A percentile compares a stretch with the other conserved stretches of the same genome.
These are phyloP conservation scores for Saccharomycopsis amapae DNA, from an alignment of 805 yeast species.

Conservation along the genomic window DNA sequence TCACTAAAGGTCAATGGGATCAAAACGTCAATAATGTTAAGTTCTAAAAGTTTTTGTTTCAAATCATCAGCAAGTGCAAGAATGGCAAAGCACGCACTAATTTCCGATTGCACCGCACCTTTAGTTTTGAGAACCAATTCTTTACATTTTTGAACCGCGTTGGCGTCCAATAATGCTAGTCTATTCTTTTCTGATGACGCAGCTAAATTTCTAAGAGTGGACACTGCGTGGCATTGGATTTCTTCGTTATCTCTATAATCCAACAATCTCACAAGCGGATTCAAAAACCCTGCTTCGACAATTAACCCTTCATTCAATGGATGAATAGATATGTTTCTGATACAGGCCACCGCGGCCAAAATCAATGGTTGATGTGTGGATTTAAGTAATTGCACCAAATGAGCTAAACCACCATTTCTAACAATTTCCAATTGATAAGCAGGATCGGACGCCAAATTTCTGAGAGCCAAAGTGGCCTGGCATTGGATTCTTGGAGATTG, in stretches of 20 bases:
- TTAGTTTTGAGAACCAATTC: conserved; percentile 80
- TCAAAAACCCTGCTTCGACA: conserved; percentile 92
- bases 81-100: conserved; percentile 95
- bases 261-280: conserved; percentile 79
- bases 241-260: conserved; percentile 87
- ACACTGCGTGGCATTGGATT: conserved; percentile 96
- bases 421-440: conserved; percentile 95
- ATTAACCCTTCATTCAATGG: conserved; percentile 93
- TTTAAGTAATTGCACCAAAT: conserved; percentile 81
- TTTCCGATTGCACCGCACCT: conserved; percentile 91
- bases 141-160: conserved; percentile 90
- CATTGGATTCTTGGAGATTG: conserved; percentile 94
- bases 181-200: conserved; percentile 93
- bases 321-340: conserved; percentile 93
- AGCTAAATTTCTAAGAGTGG: conserved; percentile 91
- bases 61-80: conserved; percentile 94
- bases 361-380: conserved; percentile 88
- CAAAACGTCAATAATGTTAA: conserved; percentile 80
- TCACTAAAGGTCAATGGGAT: conserved; percentile 84
- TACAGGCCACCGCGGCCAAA: conserved; percentile 96
- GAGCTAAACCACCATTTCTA: conserved; percentile 91
- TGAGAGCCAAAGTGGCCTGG: conserved; percentile 92
- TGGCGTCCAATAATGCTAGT: conserved; percentile 85
- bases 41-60: conserved; percentile 72
- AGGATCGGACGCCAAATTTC: conserved; percentile 94